Conservation (phyloP, 805 yeast species). For the Myxozyma mucilagina region DNA sequence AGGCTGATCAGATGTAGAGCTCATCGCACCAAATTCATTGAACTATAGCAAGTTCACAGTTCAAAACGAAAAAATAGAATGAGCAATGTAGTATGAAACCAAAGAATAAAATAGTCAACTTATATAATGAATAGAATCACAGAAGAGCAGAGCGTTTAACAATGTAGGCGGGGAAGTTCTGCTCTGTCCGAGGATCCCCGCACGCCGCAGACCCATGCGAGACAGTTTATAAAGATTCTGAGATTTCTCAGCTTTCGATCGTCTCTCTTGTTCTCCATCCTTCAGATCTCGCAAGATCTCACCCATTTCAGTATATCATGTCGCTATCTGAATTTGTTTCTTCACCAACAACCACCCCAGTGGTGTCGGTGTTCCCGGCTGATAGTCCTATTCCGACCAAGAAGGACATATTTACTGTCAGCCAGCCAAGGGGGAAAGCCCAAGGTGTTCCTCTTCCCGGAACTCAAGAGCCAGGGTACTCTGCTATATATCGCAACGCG, state of each 20-base stretch:
- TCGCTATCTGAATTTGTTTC: constrained; percentile 7
- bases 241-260: neutral
- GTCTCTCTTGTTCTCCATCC: neutral
- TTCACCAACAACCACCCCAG: neutral
- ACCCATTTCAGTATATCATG: neutral
- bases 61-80: too few relatives aligned
- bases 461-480: constrained; percentile 48
- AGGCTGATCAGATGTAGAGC: neutral
- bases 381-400: constrained; percentile 22
- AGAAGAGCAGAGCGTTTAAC: too few relatives aligned
- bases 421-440: constrained; percentile 19
- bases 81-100: too few relatives aligned
- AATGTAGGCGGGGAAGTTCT: too few relatives aligned
- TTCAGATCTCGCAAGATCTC: neutral
- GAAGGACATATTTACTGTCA: constrained; percentile 1
- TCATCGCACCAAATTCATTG: neutral
- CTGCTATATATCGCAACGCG: constrained; percentile 54
- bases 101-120: too few relatives aligned
- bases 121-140: too few relatives aligned
- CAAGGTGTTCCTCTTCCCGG: constrained; percentile 48
- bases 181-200: neutral
- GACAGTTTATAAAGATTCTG: neutral
- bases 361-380: constrained; percentile 18
- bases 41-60: neutral
- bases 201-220: neutral